Evolutionary conservation across 148 eudicot genomes (phyloP), one percentile per base, ranked within the genome.

Genomic region (Spergularia bocconei): DNA sequence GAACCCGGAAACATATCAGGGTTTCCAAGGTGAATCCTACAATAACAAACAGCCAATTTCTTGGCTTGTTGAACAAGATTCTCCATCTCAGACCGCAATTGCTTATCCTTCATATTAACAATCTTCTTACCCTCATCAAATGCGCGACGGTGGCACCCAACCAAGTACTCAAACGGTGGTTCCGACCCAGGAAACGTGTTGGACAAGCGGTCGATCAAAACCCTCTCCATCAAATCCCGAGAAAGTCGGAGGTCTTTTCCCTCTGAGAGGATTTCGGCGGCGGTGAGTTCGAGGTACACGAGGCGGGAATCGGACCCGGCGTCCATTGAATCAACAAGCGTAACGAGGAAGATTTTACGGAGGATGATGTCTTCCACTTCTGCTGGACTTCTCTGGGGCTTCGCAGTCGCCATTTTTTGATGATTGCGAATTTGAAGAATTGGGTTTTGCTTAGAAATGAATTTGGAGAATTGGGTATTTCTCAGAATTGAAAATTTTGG

Each of bases 251-350:
- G 78, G 7, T 92, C 89, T 48, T 78, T 84, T 7, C 93, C 96
- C 79, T 95, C 98, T 62, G 97, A 92, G 29, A 95, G 79, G 72
- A 95, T 83, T 65, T 95, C 97, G 6, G 98, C 98, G 3, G 98
- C 98, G 10, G 98, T 86, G 74, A 86, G 80, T 73, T 95, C 97
- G 15, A 95, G 83, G 73, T 92, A 95, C 14, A 89, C 91, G 10
- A 89, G 33, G 12, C 87, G 73, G 11, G 90, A 65, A 82, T 89
- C 92, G 15, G 39, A 2, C 41, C 44, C 6, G 8, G 82, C 78
- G 13, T 86, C 88, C 87, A 85, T 84, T 56, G 97, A 86, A 71
- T 92, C 98, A 13, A 79, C 15, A 0, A 95, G 82, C 3, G 92
- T 75, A 0, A 95, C 93, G 0, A 85, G 86, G 59, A 95, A 92